phyloP scores from a whole-genome alignment of 441 rosid genomes.

The Biscutella laevigata region DNA sequence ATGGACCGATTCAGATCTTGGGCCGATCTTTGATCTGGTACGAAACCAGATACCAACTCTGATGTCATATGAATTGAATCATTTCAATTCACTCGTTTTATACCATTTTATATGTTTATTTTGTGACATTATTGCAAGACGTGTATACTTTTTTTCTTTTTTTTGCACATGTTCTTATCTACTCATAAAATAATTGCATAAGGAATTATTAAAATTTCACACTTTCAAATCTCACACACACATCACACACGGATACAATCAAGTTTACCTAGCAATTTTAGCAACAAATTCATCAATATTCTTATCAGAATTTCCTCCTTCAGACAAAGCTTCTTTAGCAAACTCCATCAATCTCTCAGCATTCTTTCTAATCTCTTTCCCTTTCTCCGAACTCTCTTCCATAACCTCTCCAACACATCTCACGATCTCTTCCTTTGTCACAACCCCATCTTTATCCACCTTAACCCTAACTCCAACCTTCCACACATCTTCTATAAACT shows the following conservation, averaged over 20 bases:
- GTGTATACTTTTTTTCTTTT: too few species aligned
- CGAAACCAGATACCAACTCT: too few species aligned
- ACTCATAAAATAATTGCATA: too few species aligned
- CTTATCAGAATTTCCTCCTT: constrained; percentile 32
- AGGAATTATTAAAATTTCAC: too few species aligned
- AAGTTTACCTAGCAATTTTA: constrained; percentile 15
- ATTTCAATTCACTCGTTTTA: too few species aligned
- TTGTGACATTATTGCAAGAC: too few species aligned
- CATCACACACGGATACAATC: neutral
- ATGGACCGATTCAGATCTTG: too few species aligned
- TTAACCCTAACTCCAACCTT: constrained; percentile 28
- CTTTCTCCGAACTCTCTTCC: constrained; percentile 30
- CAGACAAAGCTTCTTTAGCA: constrained; percentile 23
- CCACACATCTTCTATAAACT: constrained; percentile 42
- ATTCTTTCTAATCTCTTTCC: constrained; percentile 28
- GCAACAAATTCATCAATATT: constrained; percentile 29
- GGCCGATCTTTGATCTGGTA: too few species aligned
- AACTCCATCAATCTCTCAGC: constrained; percentile 22
- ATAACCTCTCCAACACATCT: constrained; percentile 28
- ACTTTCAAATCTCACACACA: too few species aligned
- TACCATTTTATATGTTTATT: too few species aligned
- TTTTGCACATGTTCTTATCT: too few species aligned
- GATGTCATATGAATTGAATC: too few species aligned
- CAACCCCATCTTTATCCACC: constrained; percentile 26
- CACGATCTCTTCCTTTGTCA: constrained; percentile 28